Conservation (phyloP, 2,329 filamentous ascomycete species). For the Apiospora arundinis region DNA sequence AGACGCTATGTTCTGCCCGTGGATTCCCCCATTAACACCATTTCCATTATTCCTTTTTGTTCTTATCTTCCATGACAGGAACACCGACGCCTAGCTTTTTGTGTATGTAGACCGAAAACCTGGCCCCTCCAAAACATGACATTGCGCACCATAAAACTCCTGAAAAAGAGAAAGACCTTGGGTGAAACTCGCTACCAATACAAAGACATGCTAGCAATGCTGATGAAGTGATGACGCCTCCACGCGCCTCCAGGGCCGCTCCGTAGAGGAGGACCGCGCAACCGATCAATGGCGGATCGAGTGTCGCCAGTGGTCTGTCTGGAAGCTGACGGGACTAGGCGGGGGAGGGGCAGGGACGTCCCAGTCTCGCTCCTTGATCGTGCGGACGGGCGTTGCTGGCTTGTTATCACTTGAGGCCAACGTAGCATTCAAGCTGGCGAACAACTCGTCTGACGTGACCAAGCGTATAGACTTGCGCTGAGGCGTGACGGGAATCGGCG, state of each 20-base stretch:
- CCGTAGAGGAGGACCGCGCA: background rate
- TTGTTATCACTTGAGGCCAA: slow-evolving; percentile 51
- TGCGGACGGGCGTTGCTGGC: slow-evolving; percentile 53
- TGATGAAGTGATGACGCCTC: background rate
- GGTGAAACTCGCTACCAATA: slow-evolving; percentile 21
- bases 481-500: slow-evolving; percentile 55
- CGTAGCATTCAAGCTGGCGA: slow-evolving; percentile 59
- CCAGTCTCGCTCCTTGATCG: slow-evolving; percentile 65
- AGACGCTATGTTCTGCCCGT: slow-evolving; percentile 6
- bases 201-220: slow-evolving; percentile 20
- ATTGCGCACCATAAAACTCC: slow-evolving; percentile 19
- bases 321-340: slow-evolving; percentile 68
- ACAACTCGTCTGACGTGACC: slow-evolving; percentile 57
- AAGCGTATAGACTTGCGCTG: slow-evolving; percentile 53
- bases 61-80: slow-evolving; percentile 2
- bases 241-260: background rate
- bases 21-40: background rate
- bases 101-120: slow-evolving; percentile 19
- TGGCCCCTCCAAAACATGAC: slow-evolving; percentile 13
- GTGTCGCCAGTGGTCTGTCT: slow-evolving; percentile 60
- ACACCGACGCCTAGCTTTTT: slow-evolving; percentile 15
- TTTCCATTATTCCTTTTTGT: slow-evolving; percentile 18
- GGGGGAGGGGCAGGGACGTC: slow-evolving; percentile 69
- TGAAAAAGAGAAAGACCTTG: background rate
- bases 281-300: slow-evolving; percentile 41